Conservation (phyloP, 1,139 yeast species). For the Zhuliangozyma parablackwelliae region DNA sequence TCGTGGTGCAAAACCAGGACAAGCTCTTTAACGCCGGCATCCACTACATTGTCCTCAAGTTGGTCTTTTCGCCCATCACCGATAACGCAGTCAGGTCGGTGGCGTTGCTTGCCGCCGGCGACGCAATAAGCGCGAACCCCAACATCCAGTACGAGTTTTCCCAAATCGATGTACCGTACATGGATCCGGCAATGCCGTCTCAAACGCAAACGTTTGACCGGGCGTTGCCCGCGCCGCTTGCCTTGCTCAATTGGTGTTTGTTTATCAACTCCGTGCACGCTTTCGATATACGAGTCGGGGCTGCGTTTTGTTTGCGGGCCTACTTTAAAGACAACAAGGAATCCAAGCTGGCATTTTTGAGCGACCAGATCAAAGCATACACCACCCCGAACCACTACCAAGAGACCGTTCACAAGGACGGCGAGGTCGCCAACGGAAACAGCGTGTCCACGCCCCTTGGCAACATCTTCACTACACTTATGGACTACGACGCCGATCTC, state of each 20-base stretch:
- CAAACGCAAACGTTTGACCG: constrained; percentile 30
- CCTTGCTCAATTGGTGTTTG: constrained; percentile 79
- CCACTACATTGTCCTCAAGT: constrained; percentile 58
- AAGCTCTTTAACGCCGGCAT: constrained; percentile 60
- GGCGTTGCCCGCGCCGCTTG: constrained; percentile 63
- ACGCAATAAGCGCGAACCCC: constrained; percentile 61
- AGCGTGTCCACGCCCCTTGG: constrained; percentile 25
- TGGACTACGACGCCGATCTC: constrained; percentile 74
- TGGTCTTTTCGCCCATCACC: constrained; percentile 63
- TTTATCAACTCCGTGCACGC: constrained; percentile 75
- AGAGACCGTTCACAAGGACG: constrained; percentile 6
- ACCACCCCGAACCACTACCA: constrained; percentile 18
- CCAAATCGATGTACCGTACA: constrained; percentile 83
- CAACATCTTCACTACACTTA: constrained; percentile 63
- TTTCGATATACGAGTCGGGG: constrained; percentile 75
- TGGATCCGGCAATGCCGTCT: constrained; percentile 74
- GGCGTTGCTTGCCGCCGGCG: constrained; percentile 74
- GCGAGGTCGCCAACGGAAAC: constrained; percentile 2
- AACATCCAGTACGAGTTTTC: constrained; percentile 66
- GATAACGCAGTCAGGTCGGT: constrained; percentile 60
- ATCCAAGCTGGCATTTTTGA: constrained; percentile 58
- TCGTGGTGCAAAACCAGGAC: constrained; percentile 57
- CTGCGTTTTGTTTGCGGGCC: constrained; percentile 62
- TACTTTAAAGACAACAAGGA: constrained; percentile 62
- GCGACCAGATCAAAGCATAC: constrained; percentile 57